Conservation (phyloP, 1,284 basidiomycete genomes). For the Golubevia sp. region DNA sequence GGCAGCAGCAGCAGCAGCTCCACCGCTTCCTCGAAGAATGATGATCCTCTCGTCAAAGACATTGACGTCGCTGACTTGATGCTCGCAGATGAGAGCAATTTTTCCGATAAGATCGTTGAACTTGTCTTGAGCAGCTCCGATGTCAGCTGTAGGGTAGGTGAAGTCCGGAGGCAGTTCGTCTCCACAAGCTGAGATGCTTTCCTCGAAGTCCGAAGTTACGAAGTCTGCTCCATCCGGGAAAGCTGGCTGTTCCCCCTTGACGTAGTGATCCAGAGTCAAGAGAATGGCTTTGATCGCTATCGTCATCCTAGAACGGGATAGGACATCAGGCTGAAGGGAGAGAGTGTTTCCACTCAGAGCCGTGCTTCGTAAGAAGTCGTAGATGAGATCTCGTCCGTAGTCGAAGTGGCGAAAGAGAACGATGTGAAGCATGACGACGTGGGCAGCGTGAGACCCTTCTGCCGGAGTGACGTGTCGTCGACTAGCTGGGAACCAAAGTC, state of each 20-base stretch:
- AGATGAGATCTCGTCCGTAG: constrained; percentile 78
- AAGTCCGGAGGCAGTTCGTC: constrained; percentile 69
- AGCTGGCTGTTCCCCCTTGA: constrained; percentile 70
- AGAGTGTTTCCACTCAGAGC: constrained; percentile 38
- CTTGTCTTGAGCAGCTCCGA: constrained; percentile 76
- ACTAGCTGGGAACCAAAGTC: constrained; percentile 78
- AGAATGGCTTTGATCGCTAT: constrained; percentile 80
- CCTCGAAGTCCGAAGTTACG: constrained; percentile 65
- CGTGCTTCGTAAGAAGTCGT: constrained; percentile 39
- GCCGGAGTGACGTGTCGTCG: constrained; percentile 70
- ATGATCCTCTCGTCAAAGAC: constrained; percentile 84
- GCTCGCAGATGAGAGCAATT: constrained; percentile 72
- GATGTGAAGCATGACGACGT: constrained; percentile 81
- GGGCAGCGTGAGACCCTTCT: constrained; percentile 77
- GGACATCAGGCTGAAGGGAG: constrained; percentile 44
- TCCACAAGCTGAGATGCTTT: constrained; percentile 71
- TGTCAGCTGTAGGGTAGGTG: constrained; percentile 70
- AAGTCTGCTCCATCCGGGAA: constrained; percentile 82
- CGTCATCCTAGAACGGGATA: constrained; percentile 66
- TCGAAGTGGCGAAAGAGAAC: constrained; percentile 84
- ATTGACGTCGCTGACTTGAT: constrained; percentile 75
- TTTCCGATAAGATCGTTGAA: constrained; percentile 70
- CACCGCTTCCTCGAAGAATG: constrained; percentile 9
- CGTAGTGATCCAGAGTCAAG: constrained; percentile 73
- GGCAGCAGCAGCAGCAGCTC: background rate